Base-by-base conservation (phyloP, 139 green algal species). In the Chlorella sp. region DNA sequence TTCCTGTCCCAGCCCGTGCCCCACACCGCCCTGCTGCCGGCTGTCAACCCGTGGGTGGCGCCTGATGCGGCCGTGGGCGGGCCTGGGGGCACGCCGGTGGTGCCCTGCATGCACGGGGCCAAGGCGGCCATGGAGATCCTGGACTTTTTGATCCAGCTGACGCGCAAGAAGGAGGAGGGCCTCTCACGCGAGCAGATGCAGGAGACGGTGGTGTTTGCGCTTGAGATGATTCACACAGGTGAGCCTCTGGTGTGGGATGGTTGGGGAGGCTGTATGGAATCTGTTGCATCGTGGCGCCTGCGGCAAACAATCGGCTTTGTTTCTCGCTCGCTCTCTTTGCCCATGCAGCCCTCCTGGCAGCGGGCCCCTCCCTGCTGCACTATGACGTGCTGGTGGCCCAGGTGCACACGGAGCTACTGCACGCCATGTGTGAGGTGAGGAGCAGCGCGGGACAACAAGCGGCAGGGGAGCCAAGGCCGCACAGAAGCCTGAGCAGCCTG, bases 151-250 rank as follows among this genome's bases (percentile, higher is more conserved):
- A 82, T 85, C 5, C 80, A 85, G 32, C 78, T 85, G 35, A 74
- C 86, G 31, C 62, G 70, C 60, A 80, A 82, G 55, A 77, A 77
- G 33, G 26, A 29, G n/a, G 31, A 35, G 5, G 26, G 23, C 3
- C 26, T 14, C 62, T 23, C 29, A 26, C 4, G 26, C 3, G 62
- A 67, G 10, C 69, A 73, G 42, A 64, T 77, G 6, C 74, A 85
- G 67, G 79, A 85, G 62, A 81, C 74, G 31, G 65, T 85, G 22
- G 74, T 92, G 30, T 92, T 96, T 62, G 90, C 87, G 1, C 82
- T 98, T 31, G 73, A 87, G 26, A 88, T 97, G 36, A 74, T 97
- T 1, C 83, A 83, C 63, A 62, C 74, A 0, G 88, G 70, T 69
- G 70, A n/a, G 69, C 2, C n/a, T n/a, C n/a, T n/a, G n/a, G n/a